These are phyloP conservation scores for Vigna angularis DNA, from an alignment of 306 rosid species.

Conservation along the genomic window DNA sequence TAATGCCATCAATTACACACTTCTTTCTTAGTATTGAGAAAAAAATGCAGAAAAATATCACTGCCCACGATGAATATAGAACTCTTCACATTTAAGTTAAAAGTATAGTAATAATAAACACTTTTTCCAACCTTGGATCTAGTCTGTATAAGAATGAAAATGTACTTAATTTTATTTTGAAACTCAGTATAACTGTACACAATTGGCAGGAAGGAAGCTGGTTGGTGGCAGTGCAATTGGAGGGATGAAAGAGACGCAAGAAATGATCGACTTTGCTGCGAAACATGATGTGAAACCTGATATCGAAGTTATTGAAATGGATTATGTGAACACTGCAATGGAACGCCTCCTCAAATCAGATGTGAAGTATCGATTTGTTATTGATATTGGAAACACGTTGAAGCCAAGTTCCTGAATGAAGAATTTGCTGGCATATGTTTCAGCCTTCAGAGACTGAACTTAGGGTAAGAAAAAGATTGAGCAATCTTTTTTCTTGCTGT, in stretches of 20 bases:
- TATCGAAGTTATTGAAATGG: slow-evolving; percentile 49
- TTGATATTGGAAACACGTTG: slow-evolving; percentile 49
- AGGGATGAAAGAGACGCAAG: slow-evolving; percentile 32
- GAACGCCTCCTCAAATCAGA: slow-evolving; percentile 52
- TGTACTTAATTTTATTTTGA: too few species aligned
- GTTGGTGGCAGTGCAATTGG: slow-evolving; percentile 53
- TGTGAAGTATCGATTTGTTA: slow-evolving; percentile 59
- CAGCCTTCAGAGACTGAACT: neutral
- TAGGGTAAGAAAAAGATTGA: neutral
- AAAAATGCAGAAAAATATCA: too few species aligned
- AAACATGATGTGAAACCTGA: slow-evolving; percentile 52
- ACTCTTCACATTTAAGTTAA: too few species aligned
- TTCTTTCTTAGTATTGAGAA: too few species aligned
- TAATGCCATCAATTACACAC: too few species aligned
- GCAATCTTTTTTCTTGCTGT: neutral
- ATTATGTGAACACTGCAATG: slow-evolving; percentile 57
- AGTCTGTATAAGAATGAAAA: too few species aligned
- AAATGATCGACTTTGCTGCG: slow-evolving; percentile 54
- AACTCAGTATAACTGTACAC: neutral
- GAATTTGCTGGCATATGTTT: neutral
- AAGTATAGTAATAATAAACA: too few species aligned
- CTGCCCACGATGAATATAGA: too few species aligned
- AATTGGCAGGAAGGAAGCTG: slow-evolving; percentile 51
- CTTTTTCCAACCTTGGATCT: too few species aligned
- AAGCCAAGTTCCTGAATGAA: slow-evolving; percentile 15